A percentile compares a stretch with the other conserved stretches of the same genome.
These are phyloP conservation scores for Zychaea mexicana DNA, from an alignment of 371 early-diverging fungal genomes.

Conservation along the genomic window DNA sequence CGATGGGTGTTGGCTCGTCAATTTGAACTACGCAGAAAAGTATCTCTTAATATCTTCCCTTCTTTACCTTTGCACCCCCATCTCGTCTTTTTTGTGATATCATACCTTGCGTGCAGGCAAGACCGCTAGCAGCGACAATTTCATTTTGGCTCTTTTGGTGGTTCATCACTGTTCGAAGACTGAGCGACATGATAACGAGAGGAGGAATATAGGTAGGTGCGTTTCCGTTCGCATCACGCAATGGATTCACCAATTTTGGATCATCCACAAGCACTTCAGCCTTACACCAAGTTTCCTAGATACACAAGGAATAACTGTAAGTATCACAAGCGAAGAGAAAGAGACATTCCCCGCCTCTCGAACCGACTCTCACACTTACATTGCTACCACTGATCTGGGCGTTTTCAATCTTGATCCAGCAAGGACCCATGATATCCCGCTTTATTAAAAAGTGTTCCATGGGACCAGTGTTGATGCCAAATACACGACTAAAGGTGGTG, in stretches of 20 bases:
- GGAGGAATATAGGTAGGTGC: constrained; percentile 66
- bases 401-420: constrained; percentile 82
- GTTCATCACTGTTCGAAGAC: constrained; percentile 83
- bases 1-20: constrained; percentile 54
- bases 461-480: constrained; percentile 88
- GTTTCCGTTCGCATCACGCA: constrained; percentile 56
- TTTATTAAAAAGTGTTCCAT: constrained; percentile 93
- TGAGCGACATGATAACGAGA: constrained; percentile 83
- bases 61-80: too few relatives aligned
- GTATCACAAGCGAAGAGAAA: too few relatives aligned
- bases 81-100: too few relatives aligned
- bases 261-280: constrained; percentile 68
- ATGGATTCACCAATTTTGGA: constrained; percentile 71
- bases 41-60: too few relatives aligned
- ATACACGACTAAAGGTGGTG: constrained; percentile 82
- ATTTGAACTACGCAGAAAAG: constrained; percentile 51
- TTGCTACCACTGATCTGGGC: constrained; percentile 45
- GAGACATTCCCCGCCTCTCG: too few relatives aligned
- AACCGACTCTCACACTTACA: too few relatives aligned
- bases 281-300: constrained; percentile 88
- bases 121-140: constrained; percentile 74
- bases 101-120: constrained; percentile 64
- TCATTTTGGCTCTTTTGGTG: constrained; percentile 83
- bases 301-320: too few relatives aligned
- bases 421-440: constrained; percentile 96